A percentile compares a stretch with the other conserved stretches of the same genome.
These are phyloP conservation scores for Jamesozyma lodderae DNA, from an alignment of 805 yeast species.

Conservation along the genomic window DNA sequence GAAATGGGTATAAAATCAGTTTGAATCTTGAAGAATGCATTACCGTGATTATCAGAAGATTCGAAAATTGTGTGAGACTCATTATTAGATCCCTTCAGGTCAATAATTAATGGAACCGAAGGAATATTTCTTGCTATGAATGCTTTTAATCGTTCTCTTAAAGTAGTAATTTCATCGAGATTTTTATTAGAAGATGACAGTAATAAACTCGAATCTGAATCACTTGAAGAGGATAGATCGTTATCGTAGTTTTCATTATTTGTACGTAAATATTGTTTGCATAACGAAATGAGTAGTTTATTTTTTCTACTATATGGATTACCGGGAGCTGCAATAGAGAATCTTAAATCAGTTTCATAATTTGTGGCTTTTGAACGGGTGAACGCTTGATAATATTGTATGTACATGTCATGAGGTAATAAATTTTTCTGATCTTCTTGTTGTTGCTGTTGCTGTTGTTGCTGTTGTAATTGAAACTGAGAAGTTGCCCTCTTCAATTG, in stretches of 20 bases:
- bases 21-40: constrained; percentile 44
- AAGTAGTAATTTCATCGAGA: constrained; percentile 34
- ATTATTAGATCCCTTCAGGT: constrained; percentile 34
- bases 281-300: constrained; percentile 55
- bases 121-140: constrained; percentile 64
- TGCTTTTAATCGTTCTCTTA: constrained; percentile 58
- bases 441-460: neutral
- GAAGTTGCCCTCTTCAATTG: constrained; percentile 39
- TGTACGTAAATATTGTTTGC: constrained; percentile 40
- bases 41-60: constrained; percentile 59
- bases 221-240: neutral
- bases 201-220: neutral
- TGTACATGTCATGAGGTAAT: constrained; percentile 47
- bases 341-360: constrained; percentile 56
- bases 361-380: constrained; percentile 28
- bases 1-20: constrained; percentile 49
- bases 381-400: constrained; percentile 54
- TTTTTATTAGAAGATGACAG: neutral
- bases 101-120: constrained; percentile 43
- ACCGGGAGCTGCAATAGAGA: constrained; percentile 65
- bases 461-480: constrained; percentile 17
- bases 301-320: constrained; percentile 56
- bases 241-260: neutral
- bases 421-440: too few species aligned
- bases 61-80: constrained; percentile 34